Conservation (phyloP, 2,329 filamentous ascomycete genomes). For the Chaetoscypha palmicola region DNA sequence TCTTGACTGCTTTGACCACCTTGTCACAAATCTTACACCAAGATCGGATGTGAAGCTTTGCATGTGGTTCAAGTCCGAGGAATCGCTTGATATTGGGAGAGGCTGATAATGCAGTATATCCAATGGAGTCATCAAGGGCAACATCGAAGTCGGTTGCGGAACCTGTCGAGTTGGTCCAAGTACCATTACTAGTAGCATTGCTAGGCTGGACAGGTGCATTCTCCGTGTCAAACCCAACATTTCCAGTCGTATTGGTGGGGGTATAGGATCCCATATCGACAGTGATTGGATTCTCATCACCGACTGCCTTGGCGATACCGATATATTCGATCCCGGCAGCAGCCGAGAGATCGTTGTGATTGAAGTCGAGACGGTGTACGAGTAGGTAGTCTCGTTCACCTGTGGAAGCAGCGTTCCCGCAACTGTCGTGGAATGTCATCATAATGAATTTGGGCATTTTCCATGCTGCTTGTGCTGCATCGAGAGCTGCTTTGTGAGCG, state of each 20-base stretch:
- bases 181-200: constrained; percentile 6
- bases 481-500: constrained; percentile 1
- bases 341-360: constrained; percentile 1
- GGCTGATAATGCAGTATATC: constrained; percentile 4
- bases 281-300: constrained; percentile 7
- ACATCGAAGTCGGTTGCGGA: constrained; percentile 3
- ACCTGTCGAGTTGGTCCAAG: not conserved
- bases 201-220: not conserved
- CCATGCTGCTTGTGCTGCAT: constrained; percentile 4
- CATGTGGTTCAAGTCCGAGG: constrained; percentile 2
- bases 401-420: constrained; percentile 3
- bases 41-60: not conserved
- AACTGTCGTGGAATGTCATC: constrained; percentile 5
- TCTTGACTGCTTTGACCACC: constrained; percentile 6
- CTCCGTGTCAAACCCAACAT: constrained; percentile 3
- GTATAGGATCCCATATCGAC: constrained; percentile 10
- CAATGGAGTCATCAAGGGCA: constrained; percentile 5
- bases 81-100: constrained; percentile 4
- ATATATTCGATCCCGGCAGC: constrained; percentile 3
- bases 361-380: constrained; percentile 3
- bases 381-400: constrained; percentile 8
- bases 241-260: constrained; percentile 1
- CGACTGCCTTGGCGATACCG: constrained; percentile 4
- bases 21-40: constrained; percentile 5
- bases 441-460: constrained; percentile 7